A percentile compares a stretch with the other conserved stretches of the same genome.
Conservation (phyloP, 2,329 filamentous ascomycete genomes). For the Rugonectria rugulosa region DNA sequence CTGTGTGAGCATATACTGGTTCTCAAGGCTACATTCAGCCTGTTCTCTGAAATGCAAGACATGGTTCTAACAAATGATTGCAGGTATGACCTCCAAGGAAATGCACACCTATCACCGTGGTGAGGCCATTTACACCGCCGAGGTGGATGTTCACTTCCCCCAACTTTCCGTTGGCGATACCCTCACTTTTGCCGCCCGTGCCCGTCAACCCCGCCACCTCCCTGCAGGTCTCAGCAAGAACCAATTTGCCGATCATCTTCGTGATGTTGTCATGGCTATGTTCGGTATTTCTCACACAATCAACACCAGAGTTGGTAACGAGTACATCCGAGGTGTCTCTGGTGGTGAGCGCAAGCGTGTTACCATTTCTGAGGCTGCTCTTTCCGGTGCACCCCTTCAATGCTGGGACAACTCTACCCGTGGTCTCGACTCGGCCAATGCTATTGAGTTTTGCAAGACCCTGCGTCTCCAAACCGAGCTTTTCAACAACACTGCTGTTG, state of each 20-base stretch:
- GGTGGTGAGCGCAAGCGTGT: conserved; percentile 77
- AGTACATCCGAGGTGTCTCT: conserved; percentile 77
- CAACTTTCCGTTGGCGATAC: conserved; percentile 81
- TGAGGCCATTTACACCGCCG: conserved; percentile 87
- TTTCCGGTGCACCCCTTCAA: conserved; percentile 67
- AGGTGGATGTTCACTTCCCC: conserved; percentile 84
- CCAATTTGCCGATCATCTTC: conserved; percentile 67
- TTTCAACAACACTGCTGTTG: conserved; percentile 69
- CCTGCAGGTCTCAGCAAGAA: conserved; percentile 64
- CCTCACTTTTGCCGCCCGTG: conserved; percentile 77
- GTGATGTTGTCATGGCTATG: conserved; percentile 78
- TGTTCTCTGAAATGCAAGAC: too few relatives aligned
- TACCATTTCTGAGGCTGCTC: conserved; percentile 66
- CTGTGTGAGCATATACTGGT: too few relatives aligned
- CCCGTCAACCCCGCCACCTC: conserved; percentile 68
- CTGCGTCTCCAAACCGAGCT: conserved; percentile 73
- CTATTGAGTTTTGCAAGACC: conserved; percentile 77
- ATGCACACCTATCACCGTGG: conserved; percentile 83
- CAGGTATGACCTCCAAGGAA: conserved; percentile 71
- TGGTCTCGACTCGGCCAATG: conserved; percentile 78
- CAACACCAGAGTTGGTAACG: conserved; percentile 77
- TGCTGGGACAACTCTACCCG: conserved; percentile 78
- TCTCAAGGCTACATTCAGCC: too few relatives aligned
- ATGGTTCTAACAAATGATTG: too few relatives aligned
- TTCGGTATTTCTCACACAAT: conserved; percentile 77